Conservation (phyloP, 2,329 filamentous ascomycete genomes). For the Epichloe uncinata region DNA sequence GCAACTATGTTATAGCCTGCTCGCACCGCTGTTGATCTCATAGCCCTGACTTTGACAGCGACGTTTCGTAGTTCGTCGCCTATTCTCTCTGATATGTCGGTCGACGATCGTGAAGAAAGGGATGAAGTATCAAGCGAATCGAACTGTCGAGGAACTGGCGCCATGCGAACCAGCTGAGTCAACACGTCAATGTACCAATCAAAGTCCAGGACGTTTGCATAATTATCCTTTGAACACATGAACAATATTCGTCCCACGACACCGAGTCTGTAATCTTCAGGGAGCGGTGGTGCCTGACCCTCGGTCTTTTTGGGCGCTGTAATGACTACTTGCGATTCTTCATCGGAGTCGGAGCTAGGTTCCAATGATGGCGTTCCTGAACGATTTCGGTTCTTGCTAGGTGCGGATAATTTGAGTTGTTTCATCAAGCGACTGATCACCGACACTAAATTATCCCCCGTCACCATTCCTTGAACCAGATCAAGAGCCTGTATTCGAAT, state of each 20-base stretch:
- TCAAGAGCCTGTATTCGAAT: conserved; percentile 89
- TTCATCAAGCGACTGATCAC: conserved; percentile 80
- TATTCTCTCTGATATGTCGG: conserved; percentile 54
- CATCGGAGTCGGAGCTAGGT: conserved; percentile 32
- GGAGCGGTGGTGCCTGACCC: conserved; percentile 46
- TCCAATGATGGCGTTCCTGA: conserved; percentile 32
- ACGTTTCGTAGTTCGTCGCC: conserved; percentile 81
- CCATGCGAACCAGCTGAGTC: conserved; percentile 67
- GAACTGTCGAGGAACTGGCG: conserved; percentile 34
- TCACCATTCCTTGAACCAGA: conserved; percentile 88
- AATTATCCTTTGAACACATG: conserved; percentile 85
- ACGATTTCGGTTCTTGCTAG: conserved; percentile 32
- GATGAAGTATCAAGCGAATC: conserved; percentile 24
- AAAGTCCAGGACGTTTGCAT: conserved; percentile 75
- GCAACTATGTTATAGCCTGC: conserved; percentile 67
- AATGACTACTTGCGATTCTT: conserved; percentile 33
- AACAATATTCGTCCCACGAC: conserved; percentile 72
- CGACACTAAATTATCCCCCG: conserved; percentile 65
- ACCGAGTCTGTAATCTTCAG: conserved; percentile 73
- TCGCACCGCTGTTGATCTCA: conserved; percentile 66
- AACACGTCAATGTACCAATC: conserved; percentile 95
- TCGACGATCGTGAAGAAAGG: conserved; percentile 11
- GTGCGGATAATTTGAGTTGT: conserved; percentile 59
- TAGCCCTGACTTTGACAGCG: conserved; percentile 77
- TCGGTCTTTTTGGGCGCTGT: conserved; percentile 19